Percentiles rank a stretch among this genome's conserved stretches.
These are phyloP conservation scores for Musa schizocarpa DNA, from an alignment of 176 grass and related monocot species.

Conservation along the genomic window DNA sequence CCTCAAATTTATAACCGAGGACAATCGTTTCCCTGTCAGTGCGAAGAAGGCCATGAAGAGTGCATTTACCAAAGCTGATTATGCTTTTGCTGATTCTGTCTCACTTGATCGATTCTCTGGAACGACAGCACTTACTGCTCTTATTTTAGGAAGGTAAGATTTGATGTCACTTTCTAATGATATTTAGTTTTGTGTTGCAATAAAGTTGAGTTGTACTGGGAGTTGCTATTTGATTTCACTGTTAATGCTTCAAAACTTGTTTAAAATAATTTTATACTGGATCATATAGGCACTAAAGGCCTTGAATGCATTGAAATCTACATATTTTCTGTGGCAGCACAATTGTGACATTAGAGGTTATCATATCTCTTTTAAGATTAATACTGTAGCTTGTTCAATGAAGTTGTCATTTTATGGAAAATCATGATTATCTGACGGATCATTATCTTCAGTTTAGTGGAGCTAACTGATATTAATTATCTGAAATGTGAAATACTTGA, in stretches of 20 bases:
- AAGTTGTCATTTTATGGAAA: not conserved
- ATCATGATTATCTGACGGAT: not conserved
- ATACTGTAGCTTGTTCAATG: not conserved
- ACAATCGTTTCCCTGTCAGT: conserved; percentile 58
- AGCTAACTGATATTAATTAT: not conserved
- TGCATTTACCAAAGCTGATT: conserved; percentile 68
- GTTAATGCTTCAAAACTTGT: no score
- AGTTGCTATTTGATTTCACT: not conserved
- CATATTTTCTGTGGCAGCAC: not conserved
- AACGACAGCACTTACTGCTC: conserved; percentile 63
- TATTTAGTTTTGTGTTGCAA: not conserved
- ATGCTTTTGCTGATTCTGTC: conserved; percentile 66
- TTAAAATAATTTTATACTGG: not conserved
- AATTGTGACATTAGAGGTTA: not conserved
- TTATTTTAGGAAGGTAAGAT: conserved; percentile 65
- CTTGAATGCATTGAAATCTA: not conserved
- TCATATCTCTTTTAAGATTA: not conserved
- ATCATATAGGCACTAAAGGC: not conserved
- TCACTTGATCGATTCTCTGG: conserved; percentile 76
- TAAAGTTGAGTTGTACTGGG: not conserved
- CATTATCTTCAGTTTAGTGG: not conserved
- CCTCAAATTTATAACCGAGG: conserved; percentile 82
- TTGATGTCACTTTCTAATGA: not conserved
- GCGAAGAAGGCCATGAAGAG: conserved; percentile 53
- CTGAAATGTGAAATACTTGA: not conserved